These are phyloP conservation scores for Penicillium arizonense DNA, from an alignment of 495 filamentous ascomycete species.

Conservation along the genomic window DNA sequence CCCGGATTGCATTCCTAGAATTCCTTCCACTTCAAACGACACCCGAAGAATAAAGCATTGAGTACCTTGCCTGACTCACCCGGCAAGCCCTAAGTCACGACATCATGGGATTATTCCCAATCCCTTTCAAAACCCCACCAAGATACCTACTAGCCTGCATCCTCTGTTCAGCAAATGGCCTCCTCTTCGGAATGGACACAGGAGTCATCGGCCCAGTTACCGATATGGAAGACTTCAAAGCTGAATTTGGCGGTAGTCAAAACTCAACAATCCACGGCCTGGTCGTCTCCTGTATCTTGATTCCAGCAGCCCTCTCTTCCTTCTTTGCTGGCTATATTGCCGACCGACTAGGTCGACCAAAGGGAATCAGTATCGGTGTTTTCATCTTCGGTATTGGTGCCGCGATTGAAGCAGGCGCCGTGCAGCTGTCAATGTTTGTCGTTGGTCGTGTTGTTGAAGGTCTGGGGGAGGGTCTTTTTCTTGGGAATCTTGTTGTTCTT, in stretches of 20 bases:
- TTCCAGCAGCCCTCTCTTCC: slow-evolving; percentile 59
- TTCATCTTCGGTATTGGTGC: slow-evolving; percentile 56
- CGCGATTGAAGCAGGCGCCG: slow-evolving; percentile 46
- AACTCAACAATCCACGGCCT: slow-evolving; percentile 58
- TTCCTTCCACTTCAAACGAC: too few species aligned
- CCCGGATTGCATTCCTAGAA: too few species aligned
- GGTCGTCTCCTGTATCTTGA: slow-evolving; percentile 61
- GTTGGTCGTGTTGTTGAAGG: slow-evolving; percentile 55
- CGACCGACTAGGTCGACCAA: slow-evolving; percentile 55
- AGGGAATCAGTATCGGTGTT: slow-evolving; percentile 51
- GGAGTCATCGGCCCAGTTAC: slow-evolving; percentile 64
- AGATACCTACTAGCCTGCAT: slow-evolving; percentile 18
- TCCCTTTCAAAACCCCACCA: not conserved
- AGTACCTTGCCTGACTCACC: not conserved
- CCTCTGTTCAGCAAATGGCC: slow-evolving; percentile 5
- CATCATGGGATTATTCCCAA: not conserved
- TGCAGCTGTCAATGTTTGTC: slow-evolving; percentile 52
- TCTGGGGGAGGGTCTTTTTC: slow-evolving; percentile 58
- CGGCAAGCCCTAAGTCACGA: not conserved
- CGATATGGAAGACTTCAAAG: slow-evolving; percentile 54
- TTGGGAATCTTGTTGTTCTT: slow-evolving; percentile 56
- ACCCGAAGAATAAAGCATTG: too few species aligned
- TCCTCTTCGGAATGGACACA: slow-evolving; percentile 49
- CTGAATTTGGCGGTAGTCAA: slow-evolving; percentile 48
- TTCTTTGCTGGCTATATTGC: slow-evolving; percentile 63